Evolutionary conservation across 1,284 basidiomycete species (phyloP).

Genomic region (Mycosarcoma mackinlayi): DNA sequence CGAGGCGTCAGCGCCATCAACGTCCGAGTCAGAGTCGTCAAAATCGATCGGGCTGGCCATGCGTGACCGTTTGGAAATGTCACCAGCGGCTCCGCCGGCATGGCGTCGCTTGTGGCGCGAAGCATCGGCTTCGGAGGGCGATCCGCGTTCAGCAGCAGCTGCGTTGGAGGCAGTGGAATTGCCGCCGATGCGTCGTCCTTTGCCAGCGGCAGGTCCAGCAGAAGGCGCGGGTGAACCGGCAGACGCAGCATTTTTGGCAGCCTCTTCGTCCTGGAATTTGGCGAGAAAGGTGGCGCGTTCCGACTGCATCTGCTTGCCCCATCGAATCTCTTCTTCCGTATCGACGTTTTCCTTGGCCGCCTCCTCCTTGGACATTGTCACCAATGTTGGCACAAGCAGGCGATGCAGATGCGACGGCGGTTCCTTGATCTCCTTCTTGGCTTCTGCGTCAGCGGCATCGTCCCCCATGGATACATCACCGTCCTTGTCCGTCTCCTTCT

Average conservation of each 20-base stretch:
- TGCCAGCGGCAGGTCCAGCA: constrained; percentile 23
- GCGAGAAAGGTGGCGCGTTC: constrained; percentile 61
- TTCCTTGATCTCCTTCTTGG: constrained; percentile 26
- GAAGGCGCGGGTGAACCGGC: constrained; percentile 40
- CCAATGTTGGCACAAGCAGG: constrained; percentile 49
- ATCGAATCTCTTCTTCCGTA: constrained; percentile 61
- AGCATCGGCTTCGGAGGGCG: constrained; percentile 29
- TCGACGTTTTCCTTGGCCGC: constrained; percentile 61
- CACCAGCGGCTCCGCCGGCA: constrained; percentile 22
- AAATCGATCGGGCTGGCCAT: constrained; percentile 45
- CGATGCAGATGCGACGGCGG: constrained; percentile 52
- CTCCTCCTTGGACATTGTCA: constrained; percentile 32
- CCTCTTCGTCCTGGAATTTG: constrained; percentile 63
- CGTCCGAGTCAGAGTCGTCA: constrained; percentile 24
- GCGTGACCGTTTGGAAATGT: constrained; percentile 38
- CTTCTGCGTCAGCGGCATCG: constrained; percentile 7
- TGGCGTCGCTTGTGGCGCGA: constrained; percentile 24
- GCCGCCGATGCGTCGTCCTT: constrained; percentile 21
- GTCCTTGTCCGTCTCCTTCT: constrained; percentile 35
- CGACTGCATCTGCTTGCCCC: constrained; percentile 63
- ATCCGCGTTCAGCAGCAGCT: constrained; percentile 30
- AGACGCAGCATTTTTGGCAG: constrained; percentile 42
- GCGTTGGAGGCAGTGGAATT: constrained; percentile 10
- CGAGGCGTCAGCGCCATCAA: constrained; percentile 2
- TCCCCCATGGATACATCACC: constrained; percentile 42